Base-by-base conservation (phyloP, 495 filamentous ascomycete genomes). In the Neurospora tetraspora region DNA sequence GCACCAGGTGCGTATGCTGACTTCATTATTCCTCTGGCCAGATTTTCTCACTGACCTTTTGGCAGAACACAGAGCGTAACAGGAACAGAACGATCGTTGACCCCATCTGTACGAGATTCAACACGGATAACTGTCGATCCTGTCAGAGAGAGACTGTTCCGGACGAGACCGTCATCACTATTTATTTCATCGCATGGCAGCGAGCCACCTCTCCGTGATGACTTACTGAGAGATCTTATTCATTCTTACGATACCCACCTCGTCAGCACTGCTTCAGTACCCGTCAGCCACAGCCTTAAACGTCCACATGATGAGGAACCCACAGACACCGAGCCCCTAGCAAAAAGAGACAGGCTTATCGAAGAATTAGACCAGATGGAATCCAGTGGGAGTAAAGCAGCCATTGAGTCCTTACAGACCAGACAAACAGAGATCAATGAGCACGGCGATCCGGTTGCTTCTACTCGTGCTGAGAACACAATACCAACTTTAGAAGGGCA, bases 271-370 rank as follows among this genome's bases (percentile, higher is more conserved):
- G 27, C 27, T 65, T 65, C 27, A 18, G 53, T 27, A 65, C 27
- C 14, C 14, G 6, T 65, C 53, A 34, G 14, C 1, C 76, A 75
- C 8, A 71, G 76, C 5, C 61, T 76, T 18, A 81, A 81, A 61
- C 70, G 79, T 37, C 71, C 78, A 1, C 75, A 71, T 20, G 79
- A 80, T 14, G 77, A 68, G 27, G 72, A 75, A 10, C 39, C 70
- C 3, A 34, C 53, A 65, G 43, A 59, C 0, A 77, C 74, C 68
- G 78, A 77, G 40, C 79, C 74, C 3, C 36, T 65, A 2, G 69
- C 78, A n/a, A 81, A 80, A 68, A 71, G 79, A 59, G 79, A 81
- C 43, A 78, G 70, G 37, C 76, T 78, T 38, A 73, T 68, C 4
- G 78, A 80, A 59, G 79, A 79, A 45, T 69, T 81, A 10, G 75